Evolutionary conservation across 1,139 yeast species (phyloP).

Genomic region (Saccharomyces pastorianus): DNA sequence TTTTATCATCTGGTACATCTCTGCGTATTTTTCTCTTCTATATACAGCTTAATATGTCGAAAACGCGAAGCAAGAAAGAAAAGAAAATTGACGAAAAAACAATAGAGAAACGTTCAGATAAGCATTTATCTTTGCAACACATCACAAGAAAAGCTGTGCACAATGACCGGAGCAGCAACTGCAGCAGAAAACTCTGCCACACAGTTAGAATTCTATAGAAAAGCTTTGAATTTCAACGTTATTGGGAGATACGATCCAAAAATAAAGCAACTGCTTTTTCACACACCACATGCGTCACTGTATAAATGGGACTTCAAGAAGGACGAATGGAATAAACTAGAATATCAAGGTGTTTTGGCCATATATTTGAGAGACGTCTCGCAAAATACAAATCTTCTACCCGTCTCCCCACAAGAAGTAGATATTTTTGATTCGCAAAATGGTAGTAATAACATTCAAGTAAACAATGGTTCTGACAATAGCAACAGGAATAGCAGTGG

Average conservation of each 20-base stretch:
- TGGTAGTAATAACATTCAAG: slow-evolving; percentile 13
- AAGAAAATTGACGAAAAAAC: background rate
- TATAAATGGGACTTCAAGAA: slow-evolving; percentile 58
- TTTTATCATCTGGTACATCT: background rate
- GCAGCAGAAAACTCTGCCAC: background rate
- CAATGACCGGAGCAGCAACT: background rate
- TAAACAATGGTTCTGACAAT: slow-evolving; percentile 17
- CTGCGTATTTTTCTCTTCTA: too few species aligned
- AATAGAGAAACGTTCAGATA: background rate
- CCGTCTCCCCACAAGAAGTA: slow-evolving; percentile 6
- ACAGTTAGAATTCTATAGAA: slow-evolving; percentile 39
- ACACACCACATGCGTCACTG: slow-evolving; percentile 61
- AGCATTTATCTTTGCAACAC: background rate
- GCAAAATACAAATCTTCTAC: slow-evolving; percentile 17
- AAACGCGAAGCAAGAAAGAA: background rate
- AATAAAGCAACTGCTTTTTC: slow-evolving; percentile 62
- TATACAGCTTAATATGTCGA: background rate
- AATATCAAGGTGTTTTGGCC: slow-evolving; percentile 74
- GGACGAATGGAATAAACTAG: slow-evolving; percentile 71
- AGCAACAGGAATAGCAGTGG: slow-evolving; percentile 3
- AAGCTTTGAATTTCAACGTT: slow-evolving; percentile 71
- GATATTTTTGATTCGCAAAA: slow-evolving; percentile 16
- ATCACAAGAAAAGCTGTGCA: background rate
- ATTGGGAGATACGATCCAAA: slow-evolving; percentile 77
- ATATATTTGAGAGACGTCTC: slow-evolving; percentile 56